A percentile compares a stretch with the other conserved stretches of the same genome.
phyloP scores from a whole-genome alignment of 1,284 basidiomycete genomes.

The Ceraceosorus bombacis region DNA sequence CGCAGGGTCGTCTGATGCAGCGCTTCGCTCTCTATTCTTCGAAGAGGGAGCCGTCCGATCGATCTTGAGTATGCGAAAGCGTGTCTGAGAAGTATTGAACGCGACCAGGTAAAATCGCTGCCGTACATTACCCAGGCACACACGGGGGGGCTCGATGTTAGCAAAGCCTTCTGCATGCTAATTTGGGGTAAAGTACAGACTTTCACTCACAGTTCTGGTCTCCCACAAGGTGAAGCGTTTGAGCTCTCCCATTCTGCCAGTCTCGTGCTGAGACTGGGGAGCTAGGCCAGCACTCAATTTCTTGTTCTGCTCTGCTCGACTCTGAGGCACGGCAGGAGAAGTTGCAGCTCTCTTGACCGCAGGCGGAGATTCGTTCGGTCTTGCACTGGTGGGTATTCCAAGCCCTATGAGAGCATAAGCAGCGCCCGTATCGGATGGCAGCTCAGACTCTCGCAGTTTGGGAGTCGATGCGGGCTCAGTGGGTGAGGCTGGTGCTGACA shows the following conservation, averaged over 20 bases:
- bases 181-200: not conserved
- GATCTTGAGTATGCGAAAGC: slow-evolving; percentile 42
- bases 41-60: slow-evolving; percentile 22
- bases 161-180: slow-evolving; percentile 1
- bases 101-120: slow-evolving; percentile 43
- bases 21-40: no score
- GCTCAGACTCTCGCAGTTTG: no score
- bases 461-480: no score
- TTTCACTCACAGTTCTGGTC: slow-evolving; percentile 25
- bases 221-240: slow-evolving; percentile 46
- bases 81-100: slow-evolving; percentile 41
- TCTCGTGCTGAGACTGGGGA: slow-evolving; percentile 6
- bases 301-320: no score
- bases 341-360: no score
- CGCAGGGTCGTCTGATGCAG: not conserved
- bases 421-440: no score
- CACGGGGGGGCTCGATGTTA: not conserved
- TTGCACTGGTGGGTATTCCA: no score
- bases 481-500: no score
- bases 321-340: no score
- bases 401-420: no score
- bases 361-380: no score
- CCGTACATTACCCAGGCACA: not conserved
- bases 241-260: slow-evolving; percentile 31
- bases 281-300: no score